A percentile compares a stretch with the other conserved stretches of the same genome.
These are phyloP conservation scores for Amauroascus verrucosus DNA, from an alignment of 2,329 filamentous ascomycete genomes.

Conservation along the genomic window DNA sequence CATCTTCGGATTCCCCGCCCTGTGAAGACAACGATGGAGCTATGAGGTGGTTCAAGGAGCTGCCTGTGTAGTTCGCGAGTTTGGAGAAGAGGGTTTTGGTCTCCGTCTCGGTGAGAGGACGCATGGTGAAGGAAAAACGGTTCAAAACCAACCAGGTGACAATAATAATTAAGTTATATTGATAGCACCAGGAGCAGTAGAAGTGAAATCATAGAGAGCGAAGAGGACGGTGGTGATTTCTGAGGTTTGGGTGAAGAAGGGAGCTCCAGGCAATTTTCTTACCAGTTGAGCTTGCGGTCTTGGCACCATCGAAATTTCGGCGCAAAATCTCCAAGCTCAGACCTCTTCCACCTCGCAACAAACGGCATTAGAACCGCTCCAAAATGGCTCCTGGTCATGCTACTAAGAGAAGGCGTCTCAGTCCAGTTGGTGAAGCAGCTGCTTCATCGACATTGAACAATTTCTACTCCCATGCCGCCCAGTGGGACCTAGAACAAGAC, in stretches of 20 bases:
- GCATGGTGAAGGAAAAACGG: conserved; percentile 48
- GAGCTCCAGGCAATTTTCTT: conserved; percentile 7
- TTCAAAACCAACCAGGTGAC: not conserved
- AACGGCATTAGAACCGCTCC: not conserved
- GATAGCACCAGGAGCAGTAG: too few species aligned
- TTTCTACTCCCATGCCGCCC: conserved; percentile 64
- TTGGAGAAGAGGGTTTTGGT: conserved; percentile 73
- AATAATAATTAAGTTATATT: not conserved
- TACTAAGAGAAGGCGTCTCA: conserved; percentile 43
- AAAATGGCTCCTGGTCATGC: conserved; percentile 37
- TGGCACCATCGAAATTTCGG: conserved; percentile 8
- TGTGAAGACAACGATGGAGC: conserved; percentile 58
- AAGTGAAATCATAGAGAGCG: not conserved
- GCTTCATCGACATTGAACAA: conserved; percentile 33
- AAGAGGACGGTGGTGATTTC: not conserved
- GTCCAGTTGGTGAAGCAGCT: conserved; percentile 32
- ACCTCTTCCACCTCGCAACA: not conserved
- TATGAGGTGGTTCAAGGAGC: conserved; percentile 75
- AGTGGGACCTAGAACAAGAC: conserved; percentile 85
- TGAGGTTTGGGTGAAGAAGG: not conserved
- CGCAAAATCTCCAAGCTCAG: not conserved
- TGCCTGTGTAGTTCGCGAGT: conserved; percentile 85
- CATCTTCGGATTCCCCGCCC: conserved; percentile 54
- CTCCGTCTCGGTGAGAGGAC: conserved; percentile 60
- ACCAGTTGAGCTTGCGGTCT: conserved; percentile 3